phyloP scores from a whole-genome alignment of 441 rosid genomes.

The Syzygium syzygioides region DNA sequence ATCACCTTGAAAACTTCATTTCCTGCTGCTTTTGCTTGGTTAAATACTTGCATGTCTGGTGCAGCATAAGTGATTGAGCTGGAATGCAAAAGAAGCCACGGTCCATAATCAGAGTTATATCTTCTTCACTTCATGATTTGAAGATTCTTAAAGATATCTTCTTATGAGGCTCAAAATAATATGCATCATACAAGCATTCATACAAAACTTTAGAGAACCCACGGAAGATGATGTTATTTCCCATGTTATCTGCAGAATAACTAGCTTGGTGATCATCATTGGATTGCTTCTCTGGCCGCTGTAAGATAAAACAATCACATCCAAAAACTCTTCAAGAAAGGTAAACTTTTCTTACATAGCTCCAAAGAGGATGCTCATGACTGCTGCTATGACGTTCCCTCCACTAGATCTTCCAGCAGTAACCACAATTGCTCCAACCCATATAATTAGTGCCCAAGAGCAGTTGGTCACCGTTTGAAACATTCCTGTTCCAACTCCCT shows the following conservation, averaged over 20 bases:
- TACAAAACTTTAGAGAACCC: neutral
- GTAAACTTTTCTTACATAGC: conserved; percentile 34
- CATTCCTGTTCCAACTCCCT: conserved; percentile 64
- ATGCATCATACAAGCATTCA: neutral
- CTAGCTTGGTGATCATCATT: neutral
- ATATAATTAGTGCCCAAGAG: conserved; percentile 58
- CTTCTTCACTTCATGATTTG: neutral
- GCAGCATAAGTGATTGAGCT: conserved; percentile 67
- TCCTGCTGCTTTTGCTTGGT: conserved; percentile 65
- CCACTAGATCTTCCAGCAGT: conserved; percentile 32
- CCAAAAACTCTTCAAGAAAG: neutral
- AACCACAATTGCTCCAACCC: conserved; percentile 55
- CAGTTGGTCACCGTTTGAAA: conserved; percentile 50
- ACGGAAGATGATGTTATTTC: neutral
- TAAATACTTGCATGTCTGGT: conserved; percentile 65
- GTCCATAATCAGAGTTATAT: neutral
- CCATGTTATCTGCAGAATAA: neutral
- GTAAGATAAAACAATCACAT: neutral
- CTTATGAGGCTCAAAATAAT: neutral
- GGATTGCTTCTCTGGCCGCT: neutral
- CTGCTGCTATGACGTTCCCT: conserved; percentile 53
- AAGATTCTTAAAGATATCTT: neutral
- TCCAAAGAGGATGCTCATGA: conserved; percentile 63
- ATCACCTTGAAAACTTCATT: conserved; percentile 50
- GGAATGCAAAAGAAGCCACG: neutral